Evolutionary conservation across 1,284 basidiomycete genomes (phyloP).

Genomic region (Apiotrichum siamense): DNA sequence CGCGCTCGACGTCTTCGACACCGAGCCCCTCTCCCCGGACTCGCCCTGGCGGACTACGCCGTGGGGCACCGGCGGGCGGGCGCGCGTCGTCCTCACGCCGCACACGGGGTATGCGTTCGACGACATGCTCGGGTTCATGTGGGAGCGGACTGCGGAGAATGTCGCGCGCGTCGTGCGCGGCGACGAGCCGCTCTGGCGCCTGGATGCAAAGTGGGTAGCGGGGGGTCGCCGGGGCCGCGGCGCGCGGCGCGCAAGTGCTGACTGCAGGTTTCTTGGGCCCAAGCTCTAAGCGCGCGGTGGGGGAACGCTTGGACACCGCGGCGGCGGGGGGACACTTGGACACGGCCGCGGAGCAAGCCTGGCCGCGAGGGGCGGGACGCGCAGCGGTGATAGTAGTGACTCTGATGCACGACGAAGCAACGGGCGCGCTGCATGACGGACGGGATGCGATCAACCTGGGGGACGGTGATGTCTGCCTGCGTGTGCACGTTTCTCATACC

Average conservation of each 20-base stretch:
- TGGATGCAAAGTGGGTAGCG: not conserved
- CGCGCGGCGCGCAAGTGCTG: not conserved
- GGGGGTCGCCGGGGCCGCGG: not conserved
- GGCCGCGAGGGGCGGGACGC: too few species aligned
- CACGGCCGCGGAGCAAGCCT: too few species aligned
- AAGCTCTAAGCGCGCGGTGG: too few species aligned
- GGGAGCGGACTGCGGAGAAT: constrained; percentile 23
- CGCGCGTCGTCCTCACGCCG: constrained; percentile 50
- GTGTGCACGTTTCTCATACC: too few species aligned
- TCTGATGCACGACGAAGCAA: too few species aligned
- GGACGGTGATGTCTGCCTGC: too few species aligned
- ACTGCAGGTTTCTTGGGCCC: not conserved
- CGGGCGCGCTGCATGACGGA: too few species aligned
- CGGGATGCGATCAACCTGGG: too few species aligned
- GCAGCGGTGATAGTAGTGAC: too few species aligned
- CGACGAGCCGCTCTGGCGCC: constrained; percentile 10
- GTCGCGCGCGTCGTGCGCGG: constrained; percentile 14
- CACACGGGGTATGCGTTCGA: constrained; percentile 54
- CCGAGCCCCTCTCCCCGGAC: constrained; percentile 58
- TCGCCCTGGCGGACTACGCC: constrained; percentile 52
- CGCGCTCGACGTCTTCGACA: constrained; percentile 54
- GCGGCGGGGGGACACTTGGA: too few species aligned
- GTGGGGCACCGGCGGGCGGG: constrained; percentile 43
- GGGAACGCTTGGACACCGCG: too few species aligned
- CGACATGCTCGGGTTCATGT: constrained; percentile 20